Percentiles rank a stretch among this genome's conserved stretches.
These are phyloP conservation scores for Microbotryum lychnidis-dioicae DNA, from an alignment of 1,284 basidiomycete species.

Conservation along the genomic window DNA sequence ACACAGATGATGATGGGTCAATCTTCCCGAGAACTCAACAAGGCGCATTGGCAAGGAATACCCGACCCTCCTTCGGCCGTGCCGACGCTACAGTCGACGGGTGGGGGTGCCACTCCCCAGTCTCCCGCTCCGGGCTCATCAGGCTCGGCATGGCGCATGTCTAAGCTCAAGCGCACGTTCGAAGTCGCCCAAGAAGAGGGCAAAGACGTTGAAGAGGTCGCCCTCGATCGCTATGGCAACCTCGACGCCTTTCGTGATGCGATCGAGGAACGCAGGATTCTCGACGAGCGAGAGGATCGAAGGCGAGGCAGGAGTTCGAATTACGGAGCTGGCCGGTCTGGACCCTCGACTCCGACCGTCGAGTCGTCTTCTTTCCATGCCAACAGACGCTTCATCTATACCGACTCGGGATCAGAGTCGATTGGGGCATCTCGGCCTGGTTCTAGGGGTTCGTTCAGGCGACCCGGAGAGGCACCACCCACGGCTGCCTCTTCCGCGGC, in stretches of 20 bases:
- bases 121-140: conserved; percentile 67
- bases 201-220: conserved; percentile 67
- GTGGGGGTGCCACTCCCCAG: conserved; percentile 40
- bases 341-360: conserved; percentile 16
- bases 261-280: conserved; percentile 67
- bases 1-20: conserved; percentile 40
- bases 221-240: conserved; percentile 76
- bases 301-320: conserved; percentile 45
- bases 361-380: conserved; percentile 8
- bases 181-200: conserved; percentile 73
- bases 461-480: conserved; percentile 52
- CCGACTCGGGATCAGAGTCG: too few relatives aligned
- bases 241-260: conserved; percentile 81
- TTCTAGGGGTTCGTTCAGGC: conserved; percentile 58
- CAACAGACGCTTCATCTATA: conserved; percentile 46
- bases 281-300: conserved; percentile 60
- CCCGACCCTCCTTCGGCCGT: conserved; percentile 53
- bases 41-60: conserved; percentile 45
- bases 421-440: too few relatives aligned
- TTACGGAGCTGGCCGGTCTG: conserved; percentile 40
- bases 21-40: conserved; percentile 64
- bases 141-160: conserved; percentile 95
- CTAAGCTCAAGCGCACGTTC: conserved; percentile 80
- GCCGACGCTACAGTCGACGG: conserved; percentile 33
- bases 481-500: conserved; percentile 16